Base-by-base conservation (phyloP, 441 rosid species). In the Lepidium campestre region DNA sequence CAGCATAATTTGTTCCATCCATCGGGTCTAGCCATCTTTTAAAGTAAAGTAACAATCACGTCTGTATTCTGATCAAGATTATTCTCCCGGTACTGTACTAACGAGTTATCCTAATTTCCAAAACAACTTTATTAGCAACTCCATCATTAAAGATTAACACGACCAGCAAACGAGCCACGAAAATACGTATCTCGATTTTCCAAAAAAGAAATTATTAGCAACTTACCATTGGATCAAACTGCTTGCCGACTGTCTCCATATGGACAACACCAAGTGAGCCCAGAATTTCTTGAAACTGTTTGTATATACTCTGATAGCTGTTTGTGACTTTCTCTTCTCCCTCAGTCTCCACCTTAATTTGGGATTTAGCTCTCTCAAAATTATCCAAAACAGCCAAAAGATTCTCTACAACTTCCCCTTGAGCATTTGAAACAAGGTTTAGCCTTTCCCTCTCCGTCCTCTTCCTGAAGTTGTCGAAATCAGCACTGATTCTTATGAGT, bases 141-240 rank as follows among this genome's bases (percentile, higher is more conserved):
- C 46, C 35, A 40, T 27, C 17, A 17, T 37, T 57, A 39, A 12
- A 58, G 22, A 67, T 12, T 13, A 58, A 57, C 10, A 56, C 37
- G 10, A 34, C 7, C 7, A 7, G 12, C 5, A 44, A 50, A 56
- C n/a, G 37, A 49, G 22, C 55, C 44, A 19, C 19, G 18, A 40
- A 35, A 12, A 6, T 27, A 44, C 10, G 13, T 35, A 32, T 49
- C 3, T 57, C 0, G 3, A 65, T 64, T 49, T 27, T 10, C 53
- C 9, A 46, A 47, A 62, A 40, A 46, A 44, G 29, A 46, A 15
- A 1, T 6, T 5, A 42, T 13, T 39, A 58, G 46, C 20, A 56
- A 77, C 96, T 87, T 79, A 93, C 98, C 96, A 81, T 50, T 62
- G 98, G 97, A 84, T 93, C 97, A 77, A 93, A 93, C 22, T 85